Base-by-base conservation (phyloP, 139 green algal genomes). In the Tetratostichococcus sp. region DNA sequence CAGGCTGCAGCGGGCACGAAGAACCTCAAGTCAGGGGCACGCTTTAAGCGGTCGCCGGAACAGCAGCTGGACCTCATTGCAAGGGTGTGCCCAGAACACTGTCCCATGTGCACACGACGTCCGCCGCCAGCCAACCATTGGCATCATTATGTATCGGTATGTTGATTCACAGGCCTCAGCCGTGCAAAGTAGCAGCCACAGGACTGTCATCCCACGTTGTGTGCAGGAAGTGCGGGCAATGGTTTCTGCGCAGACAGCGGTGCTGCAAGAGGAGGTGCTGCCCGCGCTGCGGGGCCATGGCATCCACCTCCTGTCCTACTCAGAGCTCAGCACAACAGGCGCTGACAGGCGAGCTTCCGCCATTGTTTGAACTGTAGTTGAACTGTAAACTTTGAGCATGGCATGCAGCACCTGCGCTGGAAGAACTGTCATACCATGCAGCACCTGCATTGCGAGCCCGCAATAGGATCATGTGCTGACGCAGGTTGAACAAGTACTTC, bases 41-140 rank as follows among this genome's bases (percentile, higher is more conserved):
- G 8, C 14, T 62, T 67, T 30, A 82, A 76, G 35, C 74, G 71
- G 75, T 35, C 70, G 30, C 32, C 75, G 33, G 2, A 26, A 50
- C 62, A 89, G 42, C 76, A 86, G 73, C 79, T 91, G 32, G 70
- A 83, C 30, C 57, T 85, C 34, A 80, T 91, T 23, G 75, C 73
- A 42, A 31, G 72, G 70, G 43, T 77, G 5, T 31, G 30, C n/a
- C n/a, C n/a, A n/a, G n/a, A n/a, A n/a, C n/a, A n/a, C n/a, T n/a
- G n/a, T n/a, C n/a, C n/a, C n/a, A n/a, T n/a, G n/a, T n/a, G n/a
- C n/a, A n/a, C n/a, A n/a, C n/a, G n/a, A n/a, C n/a, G n/a, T n/a
- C n/a, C n/a, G n/a, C n/a, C n/a, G n/a, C n/a, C n/a, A n/a, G n/a
- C n/a, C n/a, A n/a, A n/a, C n/a, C n/a, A n/a, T n/a, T n/a, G n/a